These are phyloP conservation scores for Phytopythium montanum DNA, from an alignment of 352 stramenopile genomes.

Conservation along the genomic window DNA sequence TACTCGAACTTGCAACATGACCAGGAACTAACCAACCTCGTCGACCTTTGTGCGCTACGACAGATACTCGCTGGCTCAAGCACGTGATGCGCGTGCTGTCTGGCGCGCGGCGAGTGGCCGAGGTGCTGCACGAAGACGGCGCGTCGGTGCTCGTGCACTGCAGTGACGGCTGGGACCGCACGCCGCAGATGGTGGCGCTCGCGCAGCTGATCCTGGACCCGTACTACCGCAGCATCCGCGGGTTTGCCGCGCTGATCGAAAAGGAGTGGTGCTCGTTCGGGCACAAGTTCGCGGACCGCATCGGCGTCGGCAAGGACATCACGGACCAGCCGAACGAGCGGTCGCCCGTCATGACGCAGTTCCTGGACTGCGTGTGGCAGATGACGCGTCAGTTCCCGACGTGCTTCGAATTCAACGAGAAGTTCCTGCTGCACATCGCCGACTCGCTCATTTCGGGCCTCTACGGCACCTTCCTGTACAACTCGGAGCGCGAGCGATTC, in stretches of 20 bases:
- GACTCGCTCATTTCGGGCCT: constrained; percentile 77
- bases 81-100: constrained; percentile 91
- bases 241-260: constrained; percentile 80
- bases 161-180: constrained; percentile 87
- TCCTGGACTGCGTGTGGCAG: constrained; percentile 85
- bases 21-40: not conserved
- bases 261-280: constrained; percentile 90
- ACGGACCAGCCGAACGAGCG: constrained; percentile 78
- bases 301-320: constrained; percentile 78
- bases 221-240: constrained; percentile 82
- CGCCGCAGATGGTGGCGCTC: constrained; percentile 73
- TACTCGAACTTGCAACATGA: constrained; percentile 5
- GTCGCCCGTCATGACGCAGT: constrained; percentile 85
- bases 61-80: constrained; percentile 95
- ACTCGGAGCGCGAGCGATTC: constrained; percentile 80
- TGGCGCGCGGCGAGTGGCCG: constrained; percentile 60
- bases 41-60: constrained; percentile 2
- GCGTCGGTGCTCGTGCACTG: constrained; percentile 84
- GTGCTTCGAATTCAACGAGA: constrained; percentile 88
- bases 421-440: constrained; percentile 75
- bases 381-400: constrained; percentile 88
- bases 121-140: constrained; percentile 83
- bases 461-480: constrained; percentile 84
- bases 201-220: constrained; percentile 85
- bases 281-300: constrained; percentile 87